Conservation (phyloP, 805 yeast species). For the Geotrichum ghanense region DNA sequence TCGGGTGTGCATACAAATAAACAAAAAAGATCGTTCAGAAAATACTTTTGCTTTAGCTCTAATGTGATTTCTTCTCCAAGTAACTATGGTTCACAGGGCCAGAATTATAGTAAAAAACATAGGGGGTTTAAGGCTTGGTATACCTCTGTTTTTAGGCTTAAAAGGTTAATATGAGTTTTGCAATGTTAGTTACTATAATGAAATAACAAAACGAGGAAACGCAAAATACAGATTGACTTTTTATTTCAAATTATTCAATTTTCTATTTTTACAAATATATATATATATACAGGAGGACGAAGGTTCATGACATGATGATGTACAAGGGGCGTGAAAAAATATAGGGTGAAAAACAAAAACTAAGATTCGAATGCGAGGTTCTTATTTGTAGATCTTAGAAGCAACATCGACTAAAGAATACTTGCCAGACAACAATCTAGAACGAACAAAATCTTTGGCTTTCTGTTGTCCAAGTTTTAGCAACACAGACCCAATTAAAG, state of each 20-base stretch:
- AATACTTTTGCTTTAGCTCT: neutral
- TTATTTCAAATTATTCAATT: neutral
- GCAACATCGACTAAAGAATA: conserved; percentile 20
- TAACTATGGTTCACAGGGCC: neutral
- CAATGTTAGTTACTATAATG: no score
- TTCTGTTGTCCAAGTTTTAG: conserved; percentile 45
- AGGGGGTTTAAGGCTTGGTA: neutral
- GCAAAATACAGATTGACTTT: conserved; percentile 1
- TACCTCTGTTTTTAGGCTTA: neutral
- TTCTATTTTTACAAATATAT: neutral
- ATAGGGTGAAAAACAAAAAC: no score
- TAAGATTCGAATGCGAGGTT: no score
- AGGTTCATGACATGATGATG: neutral
- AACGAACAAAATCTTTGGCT: conserved; percentile 44
- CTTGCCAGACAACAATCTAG: conserved; percentile 31
- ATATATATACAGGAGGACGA: neutral
- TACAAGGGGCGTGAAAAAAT: no score
- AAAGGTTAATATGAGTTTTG: no score
- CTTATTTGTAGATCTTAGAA: neutral
- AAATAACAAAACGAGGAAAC: no score
- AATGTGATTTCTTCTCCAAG: neutral
- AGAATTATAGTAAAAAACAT: neutral
- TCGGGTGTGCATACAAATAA: neutral
- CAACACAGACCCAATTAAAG: conserved; percentile 60
- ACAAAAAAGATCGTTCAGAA: neutral